These are phyloP conservation scores for Pichia sp. DNA, from an alignment of 1,139 yeast genomes.

Conservation along the genomic window DNA sequence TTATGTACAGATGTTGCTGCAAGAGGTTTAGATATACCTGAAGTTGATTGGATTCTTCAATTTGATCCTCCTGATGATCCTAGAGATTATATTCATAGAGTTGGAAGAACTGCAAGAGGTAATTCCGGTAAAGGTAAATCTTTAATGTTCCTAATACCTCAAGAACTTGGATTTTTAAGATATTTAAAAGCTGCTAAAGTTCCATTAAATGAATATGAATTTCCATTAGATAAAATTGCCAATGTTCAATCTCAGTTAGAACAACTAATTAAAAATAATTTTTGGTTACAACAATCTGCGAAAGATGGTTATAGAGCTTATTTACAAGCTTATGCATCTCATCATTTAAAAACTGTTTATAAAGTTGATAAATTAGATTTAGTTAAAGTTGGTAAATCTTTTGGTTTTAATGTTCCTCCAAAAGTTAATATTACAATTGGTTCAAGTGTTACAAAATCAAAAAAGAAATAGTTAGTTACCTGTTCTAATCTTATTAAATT, in stretches of 20 bases:
- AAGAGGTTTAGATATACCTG: slow-evolving; percentile 94
- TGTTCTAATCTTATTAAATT: not conserved
- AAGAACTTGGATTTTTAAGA: slow-evolving; percentile 88
- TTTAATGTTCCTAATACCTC: slow-evolving; percentile 89
- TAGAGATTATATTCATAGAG: slow-evolving; percentile 95
- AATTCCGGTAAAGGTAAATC: slow-evolving; percentile 87
- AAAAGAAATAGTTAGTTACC: slow-evolving; percentile 1
- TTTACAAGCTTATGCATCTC: slow-evolving; percentile 95
- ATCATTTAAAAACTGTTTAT: slow-evolving; percentile 90
- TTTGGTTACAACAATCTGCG: slow-evolving; percentile 91
- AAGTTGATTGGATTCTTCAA: slow-evolving; percentile 96
- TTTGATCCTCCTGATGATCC: slow-evolving; percentile 99
- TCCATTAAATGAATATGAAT: slow-evolving; percentile 93
- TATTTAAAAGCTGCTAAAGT: slow-evolving; percentile 95
- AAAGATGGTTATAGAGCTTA: slow-evolving; percentile 96
- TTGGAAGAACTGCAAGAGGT: slow-evolving; percentile 98
- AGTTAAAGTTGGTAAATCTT: slow-evolving; percentile 90
- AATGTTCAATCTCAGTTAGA: slow-evolving; percentile 92
- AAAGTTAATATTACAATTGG: slow-evolving; percentile 95
- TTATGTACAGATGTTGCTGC: slow-evolving; percentile 98
- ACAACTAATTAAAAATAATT: slow-evolving; percentile 84
- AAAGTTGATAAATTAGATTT: slow-evolving; percentile 92
- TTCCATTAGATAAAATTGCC: slow-evolving; percentile 88
- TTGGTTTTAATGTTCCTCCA: slow-evolving; percentile 94
- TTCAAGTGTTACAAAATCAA: slow-evolving; percentile 57